Evolutionary conservation across 768 basidiomycete genomes (phyloP).

Genomic region (Leccinum fibrillosum): DNA sequence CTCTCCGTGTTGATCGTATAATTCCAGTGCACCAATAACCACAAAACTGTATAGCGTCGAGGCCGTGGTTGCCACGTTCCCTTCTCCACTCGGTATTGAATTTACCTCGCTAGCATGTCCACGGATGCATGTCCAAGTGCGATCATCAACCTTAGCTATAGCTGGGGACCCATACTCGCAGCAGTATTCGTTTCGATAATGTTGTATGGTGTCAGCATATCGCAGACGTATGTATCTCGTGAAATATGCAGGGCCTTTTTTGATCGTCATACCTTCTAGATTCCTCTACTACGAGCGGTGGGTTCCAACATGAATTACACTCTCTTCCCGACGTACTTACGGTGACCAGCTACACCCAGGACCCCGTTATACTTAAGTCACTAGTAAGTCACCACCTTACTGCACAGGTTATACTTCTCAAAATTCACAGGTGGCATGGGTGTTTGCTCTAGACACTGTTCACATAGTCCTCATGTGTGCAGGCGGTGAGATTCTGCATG

Average conservation of each 20-base stretch:
- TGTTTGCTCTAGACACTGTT: conserved; percentile 18
- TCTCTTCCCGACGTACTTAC: not conserved
- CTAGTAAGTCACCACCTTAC: conserved; percentile 7
- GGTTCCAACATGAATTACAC: conserved; percentile 1
- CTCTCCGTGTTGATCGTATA: conserved; percentile 11
- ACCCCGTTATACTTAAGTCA: conserved; percentile 11
- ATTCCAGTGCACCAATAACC: not conserved
- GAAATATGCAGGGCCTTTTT: not conserved
- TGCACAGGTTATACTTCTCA: not conserved
- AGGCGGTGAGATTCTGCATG: conserved; percentile 13
- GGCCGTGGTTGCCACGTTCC: not conserved
- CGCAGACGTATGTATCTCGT: conserved; percentile 20
- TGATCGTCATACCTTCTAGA: conserved; percentile 1
- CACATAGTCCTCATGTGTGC: conserved; percentile 15
- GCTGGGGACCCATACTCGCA: conserved; percentile 26
- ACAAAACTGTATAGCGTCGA: conserved; percentile 9
- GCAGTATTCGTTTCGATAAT: conserved; percentile 18
- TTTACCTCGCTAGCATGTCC: conserved; percentile 10
- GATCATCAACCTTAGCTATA: conserved; percentile 5
- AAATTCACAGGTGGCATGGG: conserved; percentile 18
- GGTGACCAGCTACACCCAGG: conserved; percentile 15
- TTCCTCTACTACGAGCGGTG: conserved; percentile 26
- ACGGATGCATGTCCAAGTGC: conserved; percentile 1
- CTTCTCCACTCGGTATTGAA: not conserved
- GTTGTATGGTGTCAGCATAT: conserved; percentile 25